A percentile compares a stretch with the other conserved stretches of the same genome.
phyloP scores from a whole-genome alignment of 768 basidiomycete genomes.

The Vararia minispora region DNA sequence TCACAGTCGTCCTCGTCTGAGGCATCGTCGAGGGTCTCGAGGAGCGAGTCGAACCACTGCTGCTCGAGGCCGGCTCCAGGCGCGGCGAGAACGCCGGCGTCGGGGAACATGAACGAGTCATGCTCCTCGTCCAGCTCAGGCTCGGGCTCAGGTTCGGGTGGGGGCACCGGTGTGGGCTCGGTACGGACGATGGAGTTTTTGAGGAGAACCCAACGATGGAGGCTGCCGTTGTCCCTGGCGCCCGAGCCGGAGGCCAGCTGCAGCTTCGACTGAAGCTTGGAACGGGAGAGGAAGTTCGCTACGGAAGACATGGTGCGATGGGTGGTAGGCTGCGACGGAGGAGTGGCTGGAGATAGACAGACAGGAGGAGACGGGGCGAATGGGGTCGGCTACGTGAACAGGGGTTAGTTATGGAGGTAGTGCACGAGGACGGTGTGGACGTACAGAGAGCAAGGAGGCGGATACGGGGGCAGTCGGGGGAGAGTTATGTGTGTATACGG shows the following conservation, averaged over 20 bases:
- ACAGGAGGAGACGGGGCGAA: constrained; percentile 8
- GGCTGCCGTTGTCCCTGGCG: constrained; percentile 54
- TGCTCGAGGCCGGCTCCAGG: constrained; percentile 48
- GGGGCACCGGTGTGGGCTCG: constrained; percentile 28
- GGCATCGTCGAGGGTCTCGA: constrained; percentile 64
- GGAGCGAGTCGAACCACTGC: constrained; percentile 72
- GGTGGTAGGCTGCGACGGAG: constrained; percentile 12
- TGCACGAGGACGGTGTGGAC: background rate
- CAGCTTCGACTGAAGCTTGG: constrained; percentile 45
- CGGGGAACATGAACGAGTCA: constrained; percentile 75
- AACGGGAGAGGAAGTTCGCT: constrained; percentile 47
- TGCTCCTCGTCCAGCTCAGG: constrained; percentile 34
- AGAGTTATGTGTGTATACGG: constrained; percentile 60
- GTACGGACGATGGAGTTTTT: constrained; percentile 71
- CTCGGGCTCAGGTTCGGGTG: constrained; percentile 25
- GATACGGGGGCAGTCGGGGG: constrained; percentile 1
- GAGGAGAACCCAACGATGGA: constrained; percentile 81
- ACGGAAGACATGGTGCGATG: constrained; percentile 33
- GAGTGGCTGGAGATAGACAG: constrained; percentile 1
- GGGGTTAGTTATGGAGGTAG: constrained; percentile 1
- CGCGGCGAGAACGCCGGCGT: constrained; percentile 45
- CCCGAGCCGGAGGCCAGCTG: constrained; percentile 44
- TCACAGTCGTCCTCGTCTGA: constrained; percentile 53
- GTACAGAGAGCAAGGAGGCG: constrained; percentile 11
- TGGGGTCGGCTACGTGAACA: constrained; percentile 1